Evolutionary conservation across 768 basidiomycete genomes (phyloP).

Genomic region (Trametes meyenii): DNA sequence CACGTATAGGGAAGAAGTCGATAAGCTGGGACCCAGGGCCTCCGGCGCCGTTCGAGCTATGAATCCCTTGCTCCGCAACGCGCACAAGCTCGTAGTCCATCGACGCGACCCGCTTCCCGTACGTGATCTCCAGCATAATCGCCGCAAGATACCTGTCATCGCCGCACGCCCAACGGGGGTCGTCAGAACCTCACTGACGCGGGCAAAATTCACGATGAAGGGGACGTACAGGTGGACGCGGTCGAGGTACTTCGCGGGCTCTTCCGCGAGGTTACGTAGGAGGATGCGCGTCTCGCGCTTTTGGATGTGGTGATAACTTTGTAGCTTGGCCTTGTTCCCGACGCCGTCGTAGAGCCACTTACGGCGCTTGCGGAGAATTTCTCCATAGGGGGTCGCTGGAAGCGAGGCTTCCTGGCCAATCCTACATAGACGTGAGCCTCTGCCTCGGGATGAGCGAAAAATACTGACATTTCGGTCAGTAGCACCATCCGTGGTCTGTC

Average conservation of each 20-base stretch:
- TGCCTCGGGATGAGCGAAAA: not conserved
- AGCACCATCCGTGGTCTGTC: slow-evolving; percentile 28
- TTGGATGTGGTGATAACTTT: slow-evolving; percentile 14
- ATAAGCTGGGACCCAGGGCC: slow-evolving; percentile 25
- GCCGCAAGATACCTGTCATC: slow-evolving; percentile 29
- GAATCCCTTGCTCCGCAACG: slow-evolving; percentile 22
- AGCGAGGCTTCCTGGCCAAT: slow-evolving; percentile 15
- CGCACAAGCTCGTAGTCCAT: slow-evolving; percentile 32
- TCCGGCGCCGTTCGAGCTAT: slow-evolving; percentile 17
- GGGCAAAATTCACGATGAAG: not conserved
- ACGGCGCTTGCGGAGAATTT: slow-evolving; percentile 16
- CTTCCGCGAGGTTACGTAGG: slow-evolving; percentile 10
- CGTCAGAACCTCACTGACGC: not conserved
- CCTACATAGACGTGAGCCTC: slow-evolving; percentile 1
- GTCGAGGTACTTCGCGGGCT: slow-evolving; percentile 7
- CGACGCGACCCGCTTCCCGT: slow-evolving; percentile 31
- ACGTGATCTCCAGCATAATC: slow-evolving; percentile 32
- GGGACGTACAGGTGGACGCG: not conserved
- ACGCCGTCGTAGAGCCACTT: slow-evolving; percentile 22
- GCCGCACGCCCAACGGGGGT: not conserved
- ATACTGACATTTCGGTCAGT: slow-evolving; percentile 20
- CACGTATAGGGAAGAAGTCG: slow-evolving; percentile 28
- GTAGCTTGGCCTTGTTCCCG: not conserved
- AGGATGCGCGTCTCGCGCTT: slow-evolving; percentile 8
- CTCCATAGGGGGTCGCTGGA: slow-evolving; percentile 5